Base-by-base conservation (phyloP, 2,329 filamentous ascomycete genomes). In the Sporothrix variecibatus region DNA sequence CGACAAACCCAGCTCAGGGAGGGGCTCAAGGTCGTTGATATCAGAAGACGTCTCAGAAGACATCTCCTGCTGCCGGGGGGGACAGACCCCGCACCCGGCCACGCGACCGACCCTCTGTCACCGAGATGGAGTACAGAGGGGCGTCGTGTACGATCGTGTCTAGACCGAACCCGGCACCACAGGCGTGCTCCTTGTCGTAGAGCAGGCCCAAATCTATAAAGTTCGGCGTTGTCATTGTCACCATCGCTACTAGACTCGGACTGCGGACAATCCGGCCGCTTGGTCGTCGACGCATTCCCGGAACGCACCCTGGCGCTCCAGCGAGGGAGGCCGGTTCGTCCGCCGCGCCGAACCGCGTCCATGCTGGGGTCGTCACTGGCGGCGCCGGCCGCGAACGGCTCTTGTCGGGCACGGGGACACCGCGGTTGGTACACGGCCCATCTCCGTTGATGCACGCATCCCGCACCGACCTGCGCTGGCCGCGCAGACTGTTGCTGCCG, bases 261-360 rank as follows among this genome's bases (percentile, higher is more conserved):
- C 28, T 34, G 34, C n/a, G 8, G 62, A 43, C 62, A 34, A 34
- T 6, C 7, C 67, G 67, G 67, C 9, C 46, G 74, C 78, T 82
- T 85, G 70, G 80, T 76, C 0, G 84, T 86, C 26, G 79, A 79
- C 3, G 80, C 79, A 64, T 85, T 85, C 84, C 62, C 82, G 80
- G 56, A 87, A 87, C 6, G 85, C 85, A 60, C 86, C 84, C 76
- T 87, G 82, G 11, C 85, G 80, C 75, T 85, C 85, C 28, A 87
- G 81, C 0, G 81, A 82, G 1, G 85, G 85, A 9, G 79, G 80
- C 9, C 83, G 81, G 34, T 60, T 46, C 7, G 38, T 17, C 12
- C 38, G 38, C 38, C 62, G 38, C 12, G 60, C 60, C 3, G 60
- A 40, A 40, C 9, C 38, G 34, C 12, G 62, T 26, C 60, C 60